Percentiles rank a stretch among this genome's conserved stretches.
phyloP scores from a whole-genome alignment of 129 eudicot species.

The Chrysanthemum makinoi region DNA sequence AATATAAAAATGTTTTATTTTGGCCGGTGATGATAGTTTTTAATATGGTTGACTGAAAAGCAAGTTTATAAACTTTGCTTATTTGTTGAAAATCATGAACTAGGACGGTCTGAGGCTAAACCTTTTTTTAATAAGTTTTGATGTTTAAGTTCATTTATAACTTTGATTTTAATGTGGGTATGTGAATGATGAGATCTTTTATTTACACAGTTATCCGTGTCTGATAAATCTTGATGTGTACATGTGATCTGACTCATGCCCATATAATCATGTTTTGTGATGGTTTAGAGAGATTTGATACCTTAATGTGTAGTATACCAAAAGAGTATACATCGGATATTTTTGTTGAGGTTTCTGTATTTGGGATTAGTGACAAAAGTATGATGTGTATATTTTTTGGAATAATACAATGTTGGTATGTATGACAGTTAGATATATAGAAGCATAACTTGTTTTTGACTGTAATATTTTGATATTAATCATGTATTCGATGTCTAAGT shows the following conservation, averaged over 20 bases:
- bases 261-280: background rate
- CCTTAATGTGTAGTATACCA: slow-evolving; percentile 13
- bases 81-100: slow-evolving; percentile 58
- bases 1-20: no score
- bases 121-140: no score
- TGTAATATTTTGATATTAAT: no score
- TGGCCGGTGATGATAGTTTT: slow-evolving; percentile 52
- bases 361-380: background rate
- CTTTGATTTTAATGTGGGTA: no score
- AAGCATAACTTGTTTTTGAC: no score
- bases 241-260: slow-evolving; percentile 51
- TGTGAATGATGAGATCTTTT: slow-evolving; percentile 57
- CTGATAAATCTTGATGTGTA: slow-evolving; percentile 59
- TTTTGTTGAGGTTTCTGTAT: background rate
- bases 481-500: no score
- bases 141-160: no score
- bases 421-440: background rate
- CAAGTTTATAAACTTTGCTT: slow-evolving; percentile 23
- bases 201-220: slow-evolving; percentile 80
- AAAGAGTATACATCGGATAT: slow-evolving; percentile 28
- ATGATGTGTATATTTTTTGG: slow-evolving; percentile 18
- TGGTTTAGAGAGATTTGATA: background rate
- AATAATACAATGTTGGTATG: slow-evolving; percentile 9
- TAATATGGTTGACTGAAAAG: slow-evolving; percentile 36
- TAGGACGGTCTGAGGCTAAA: slow-evolving; percentile 99